Percentiles rank a stretch among this genome's conserved stretches.
phyloP scores from a whole-genome alignment of 352 stramenopile species.

The Phytophthora kernoviae region DNA sequence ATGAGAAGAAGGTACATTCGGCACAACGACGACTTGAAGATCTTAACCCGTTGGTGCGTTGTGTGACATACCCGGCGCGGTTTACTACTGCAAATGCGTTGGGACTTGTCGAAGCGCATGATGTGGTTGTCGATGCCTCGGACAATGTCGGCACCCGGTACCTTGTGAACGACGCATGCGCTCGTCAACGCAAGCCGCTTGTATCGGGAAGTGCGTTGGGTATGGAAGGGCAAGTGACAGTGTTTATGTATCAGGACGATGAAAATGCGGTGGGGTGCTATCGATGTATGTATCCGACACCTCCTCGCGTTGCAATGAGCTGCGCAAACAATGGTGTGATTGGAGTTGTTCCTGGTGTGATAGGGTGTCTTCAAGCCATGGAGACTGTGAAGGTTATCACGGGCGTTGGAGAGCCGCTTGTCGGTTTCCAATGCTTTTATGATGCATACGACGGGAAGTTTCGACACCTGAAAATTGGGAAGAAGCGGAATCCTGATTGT shows the following conservation, averaged over 20 bases:
- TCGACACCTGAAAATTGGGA: conserved; percentile 61
- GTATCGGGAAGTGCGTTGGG: conserved; percentile 96
- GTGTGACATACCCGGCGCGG: conserved; percentile 46
- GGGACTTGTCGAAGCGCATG: conserved; percentile 71
- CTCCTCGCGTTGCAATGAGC: conserved; percentile 67
- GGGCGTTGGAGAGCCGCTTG: conserved; percentile 56
- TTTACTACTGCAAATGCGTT: conserved; percentile 86
- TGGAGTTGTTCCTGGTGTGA: conserved; percentile 93
- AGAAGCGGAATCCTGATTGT: conserved; percentile 46
- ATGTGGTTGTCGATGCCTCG: conserved; percentile 95
- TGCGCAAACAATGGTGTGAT: conserved; percentile 97
- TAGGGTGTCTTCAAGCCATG: conserved; percentile 94
- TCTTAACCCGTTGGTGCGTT: conserved; percentile 86
- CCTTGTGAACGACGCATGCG: conserved; percentile 95
- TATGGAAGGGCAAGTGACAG: conserved; percentile 95
- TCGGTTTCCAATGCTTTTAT: conserved; percentile 74
- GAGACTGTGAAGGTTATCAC: conserved; percentile 94
- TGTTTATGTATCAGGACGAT: conserved; percentile 89
- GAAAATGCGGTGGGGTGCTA: conserved; percentile 86
- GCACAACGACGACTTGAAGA: conserved; percentile 53
- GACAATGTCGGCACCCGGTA: conserved; percentile 97
- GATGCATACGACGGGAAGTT: conserved; percentile 82
- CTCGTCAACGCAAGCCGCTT: conserved; percentile 79
- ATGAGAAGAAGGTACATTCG: conserved; percentile 91
- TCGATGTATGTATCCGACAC: conserved; percentile 96